phyloP scores from a whole-genome alignment of 2,329 filamentous ascomycete genomes.

The Sporothrix mexicana region DNA sequence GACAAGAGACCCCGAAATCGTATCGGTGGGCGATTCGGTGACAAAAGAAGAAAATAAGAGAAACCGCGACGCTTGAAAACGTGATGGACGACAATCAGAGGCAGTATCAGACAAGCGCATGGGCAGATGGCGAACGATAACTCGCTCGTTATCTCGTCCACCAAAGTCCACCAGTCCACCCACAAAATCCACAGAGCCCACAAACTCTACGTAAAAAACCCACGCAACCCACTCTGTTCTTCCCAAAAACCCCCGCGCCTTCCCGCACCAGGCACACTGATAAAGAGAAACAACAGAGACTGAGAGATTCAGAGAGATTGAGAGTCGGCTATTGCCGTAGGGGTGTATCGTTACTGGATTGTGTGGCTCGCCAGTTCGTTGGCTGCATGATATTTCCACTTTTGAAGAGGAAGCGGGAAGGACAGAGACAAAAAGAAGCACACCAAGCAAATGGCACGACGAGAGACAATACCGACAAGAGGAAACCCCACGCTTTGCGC shows the following conservation, averaged over 20 bases:
- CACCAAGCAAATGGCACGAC: background rate
- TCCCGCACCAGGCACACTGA: constrained; percentile 3
- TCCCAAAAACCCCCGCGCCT: constrained; percentile 7
- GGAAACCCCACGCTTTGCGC: background rate
- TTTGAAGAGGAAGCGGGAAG: background rate
- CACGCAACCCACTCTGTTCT: background rate
- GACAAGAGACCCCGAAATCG: no score
- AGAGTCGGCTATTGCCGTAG: constrained; percentile 17
- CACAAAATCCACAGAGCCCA: background rate
- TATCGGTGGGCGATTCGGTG: constrained; percentile 17
- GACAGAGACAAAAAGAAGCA: background rate
- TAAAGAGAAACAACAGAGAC: background rate
- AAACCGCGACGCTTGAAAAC: no score
- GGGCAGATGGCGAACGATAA: constrained; percentile 24
- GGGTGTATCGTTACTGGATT: constrained; percentile 13
- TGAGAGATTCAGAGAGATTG: background rate
- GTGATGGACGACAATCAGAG: no score
- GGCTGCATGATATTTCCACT: background rate
- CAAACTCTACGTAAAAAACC: background rate
- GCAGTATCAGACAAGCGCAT: background rate
- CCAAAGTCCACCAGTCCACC: background rate
- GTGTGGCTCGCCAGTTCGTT: background rate
- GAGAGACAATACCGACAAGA: background rate
- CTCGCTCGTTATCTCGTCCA: constrained; percentile 24
- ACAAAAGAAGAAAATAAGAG: constrained; percentile 21